Evolutionary conservation across 169 alveolate genomes (phyloP), one percentile per base, ranked within the genome.

Genomic region (Cryptosporidium xiaoi): DNA sequence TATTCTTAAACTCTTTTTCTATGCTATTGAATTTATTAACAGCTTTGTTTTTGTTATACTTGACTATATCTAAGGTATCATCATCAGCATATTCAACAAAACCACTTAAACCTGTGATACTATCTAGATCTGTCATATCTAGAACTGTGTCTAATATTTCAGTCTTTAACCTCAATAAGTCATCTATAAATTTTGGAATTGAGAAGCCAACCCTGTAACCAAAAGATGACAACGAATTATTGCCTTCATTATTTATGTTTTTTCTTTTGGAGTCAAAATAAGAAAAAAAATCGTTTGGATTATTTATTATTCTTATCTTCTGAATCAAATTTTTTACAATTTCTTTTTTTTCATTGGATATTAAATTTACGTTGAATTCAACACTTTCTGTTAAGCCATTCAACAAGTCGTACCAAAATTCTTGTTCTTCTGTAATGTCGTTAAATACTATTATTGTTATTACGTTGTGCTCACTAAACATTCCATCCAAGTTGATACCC

Each of bases 41-140:
- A 18, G 87, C 87, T 24, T 62, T 56, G 29, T 29, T 20, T 62
- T 53, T 77, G 10, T 27, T 77, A 40, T 56, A 56, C 36, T 40
- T 20, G 5, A 60, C 36, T 15, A 77, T 60, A 77, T 77, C 87
- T 20, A 24, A 3, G 16, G 48, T 31, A 18, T 77, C 66, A 36
- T 77, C 87, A 18, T 60, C 62, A 15, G 69, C 46, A 77, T 77
- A 77, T 31, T 77, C 87, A 13, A 77, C 77, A 77, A 77, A 77
- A 10, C 71, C 50, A 77, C 50, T 62, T 27, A 77, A 33, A 48
- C 64, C 71, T 24, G 87, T 77, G 51, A 77, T 16, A 36, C 62
- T 20, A 12, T 62, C 65, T 6, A 62, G 34, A 29, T 77, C 71
- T 77, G 71, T 60, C 4, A 62, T 36, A 48, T 56, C 18, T 46